A percentile compares a stretch with the other conserved stretches of the same genome.
Evolutionary conservation across 306 rosid genomes (phyloP).

Genomic region (Cyclanthera cordifolia): DNA sequence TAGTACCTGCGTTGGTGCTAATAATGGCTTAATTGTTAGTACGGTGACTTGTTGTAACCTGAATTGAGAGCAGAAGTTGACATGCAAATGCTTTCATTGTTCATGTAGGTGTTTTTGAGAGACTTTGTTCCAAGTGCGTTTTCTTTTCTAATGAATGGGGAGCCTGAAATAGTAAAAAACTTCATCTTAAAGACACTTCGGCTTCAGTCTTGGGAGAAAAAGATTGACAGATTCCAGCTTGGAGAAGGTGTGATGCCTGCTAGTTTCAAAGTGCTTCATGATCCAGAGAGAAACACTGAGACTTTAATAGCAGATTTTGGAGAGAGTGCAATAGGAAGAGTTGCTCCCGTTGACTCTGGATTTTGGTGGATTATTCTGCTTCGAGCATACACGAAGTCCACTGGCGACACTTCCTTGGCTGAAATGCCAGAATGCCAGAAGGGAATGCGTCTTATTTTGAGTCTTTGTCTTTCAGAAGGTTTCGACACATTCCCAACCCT

Average conservation of each 20-base stretch:
- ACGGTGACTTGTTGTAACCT: background rate
- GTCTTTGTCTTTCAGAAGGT: constrained; percentile 81
- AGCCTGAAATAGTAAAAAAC: constrained; percentile 66
- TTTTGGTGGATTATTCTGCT: constrained; percentile 97
- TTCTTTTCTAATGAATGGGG: constrained; percentile 77
- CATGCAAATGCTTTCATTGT: constrained; percentile 9
- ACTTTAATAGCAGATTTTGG: constrained; percentile 86
- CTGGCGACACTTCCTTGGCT: constrained; percentile 77
- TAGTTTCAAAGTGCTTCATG: constrained; percentile 81
- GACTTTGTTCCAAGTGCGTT: constrained; percentile 87
- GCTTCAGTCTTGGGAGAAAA: constrained; percentile 92
- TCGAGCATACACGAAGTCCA: constrained; percentile 79
- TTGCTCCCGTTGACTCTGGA: constrained; percentile 96
- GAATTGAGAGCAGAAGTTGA: background rate
- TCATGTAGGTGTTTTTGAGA: constrained; percentile 69
- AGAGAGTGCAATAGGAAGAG: constrained; percentile 95
- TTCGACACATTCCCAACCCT: constrained; percentile 91
- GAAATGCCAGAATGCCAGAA: constrained; percentile 83
- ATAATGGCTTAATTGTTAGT: no score
- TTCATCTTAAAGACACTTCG: constrained; percentile 75
- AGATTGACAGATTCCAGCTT: constrained; percentile 65
- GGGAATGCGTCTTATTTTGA: constrained; percentile 85
- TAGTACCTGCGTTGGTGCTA: background rate
- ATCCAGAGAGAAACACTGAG: constrained; percentile 55
- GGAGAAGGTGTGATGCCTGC: constrained; percentile 99